Base-by-base conservation (phyloP, 345 rosid genomes). In the Gossypium anomalum region DNA sequence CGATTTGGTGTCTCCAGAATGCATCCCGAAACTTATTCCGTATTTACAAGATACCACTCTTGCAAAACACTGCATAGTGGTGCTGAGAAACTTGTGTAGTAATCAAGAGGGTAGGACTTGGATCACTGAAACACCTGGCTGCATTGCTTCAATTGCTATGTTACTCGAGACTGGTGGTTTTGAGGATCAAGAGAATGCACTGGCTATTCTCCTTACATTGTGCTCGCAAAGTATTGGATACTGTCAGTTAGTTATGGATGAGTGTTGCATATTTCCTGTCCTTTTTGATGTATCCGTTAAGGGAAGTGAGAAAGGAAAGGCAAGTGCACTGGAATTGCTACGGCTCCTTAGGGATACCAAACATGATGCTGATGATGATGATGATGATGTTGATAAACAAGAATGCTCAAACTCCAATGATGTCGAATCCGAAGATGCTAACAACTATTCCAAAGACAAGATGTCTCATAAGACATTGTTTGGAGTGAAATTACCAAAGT, bases 161-260 rank as follows among this genome's bases (percentile, higher is more conserved):
- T 82, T 90, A 34, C 90, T 94, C 9, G 97, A 91, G 17, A 80
- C 74, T 38, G 86, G 80, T 25, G 83, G 80, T 72, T 27, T 62
- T 1, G 88, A 89, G 82, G 90, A 84, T 71, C 97, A 89, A 83
- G 98, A 94, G 77, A 85, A 76, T 22, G 87, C 89, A 53, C 77
- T 82, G 60, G 59, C 80, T 53, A 82, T 85, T 63, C 82, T 88
- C 20, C 83, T 83, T 16, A 81, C 78, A 44, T 73, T 88, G 10
- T 88, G 92, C 76, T 81, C 76, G 3, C 77, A 84, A 34, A 67
- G 79, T 51, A 75, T 77, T 0, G 79, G 62, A 55, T 86, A 91
- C 70, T 89, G 97, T 68, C 75, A 84, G 19, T 59, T 92, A 78
- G 85, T 92, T 13, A 83, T 89, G 93, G 81, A 77, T 9, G 92